A percentile compares a stretch with the other conserved stretches of the same genome.
Conservation (phyloP, 805 yeast species). For the Pichia cabralensis region DNA sequence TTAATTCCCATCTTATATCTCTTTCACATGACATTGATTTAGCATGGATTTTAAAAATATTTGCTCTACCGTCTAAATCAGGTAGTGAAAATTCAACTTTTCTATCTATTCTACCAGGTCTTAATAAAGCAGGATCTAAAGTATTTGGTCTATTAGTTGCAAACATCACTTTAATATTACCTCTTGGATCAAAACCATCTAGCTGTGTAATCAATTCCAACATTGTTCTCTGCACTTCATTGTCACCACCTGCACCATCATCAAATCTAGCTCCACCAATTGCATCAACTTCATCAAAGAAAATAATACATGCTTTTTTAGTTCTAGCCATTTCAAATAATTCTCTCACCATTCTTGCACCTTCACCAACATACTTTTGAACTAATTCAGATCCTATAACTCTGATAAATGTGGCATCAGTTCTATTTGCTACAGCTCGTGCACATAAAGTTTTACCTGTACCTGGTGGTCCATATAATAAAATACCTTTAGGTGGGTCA, state of each 20-base stretch:
- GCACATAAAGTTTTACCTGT: constrained; percentile 98
- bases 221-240: constrained; percentile 99
- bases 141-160: constrained; percentile 99
- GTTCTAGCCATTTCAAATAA: constrained; percentile 98
- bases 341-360: constrained; percentile 99
- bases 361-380: constrained; percentile 98
- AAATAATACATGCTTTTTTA: constrained; percentile 94
- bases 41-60: constrained; percentile 93
- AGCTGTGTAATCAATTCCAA: constrained; percentile 93
- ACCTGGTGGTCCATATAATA: constrained; percentile 97
- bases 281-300: constrained; percentile 98
- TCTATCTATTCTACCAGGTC: constrained; percentile 99
- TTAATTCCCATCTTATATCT: constrained; percentile 96
- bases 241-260: constrained; percentile 99
- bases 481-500: constrained; percentile 97
- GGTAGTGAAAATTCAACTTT: constrained; percentile 96
- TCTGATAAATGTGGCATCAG: constrained; percentile 97
- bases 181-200: constrained; percentile 98
- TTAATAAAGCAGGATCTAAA: constrained; percentile 89
- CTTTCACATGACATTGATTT: constrained; percentile 97
- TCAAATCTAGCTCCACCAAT: constrained; percentile 99
- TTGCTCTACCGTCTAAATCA: constrained; percentile 95
- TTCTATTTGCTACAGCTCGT: constrained; percentile 97
- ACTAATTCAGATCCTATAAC: constrained; percentile 98
- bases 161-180: constrained; percentile 98